A percentile compares a stretch with the other conserved stretches of the same genome.
These are phyloP conservation scores for Laburnicola sp. DNA, from an alignment of 2,329 filamentous ascomycete species.

Conservation along the genomic window DNA sequence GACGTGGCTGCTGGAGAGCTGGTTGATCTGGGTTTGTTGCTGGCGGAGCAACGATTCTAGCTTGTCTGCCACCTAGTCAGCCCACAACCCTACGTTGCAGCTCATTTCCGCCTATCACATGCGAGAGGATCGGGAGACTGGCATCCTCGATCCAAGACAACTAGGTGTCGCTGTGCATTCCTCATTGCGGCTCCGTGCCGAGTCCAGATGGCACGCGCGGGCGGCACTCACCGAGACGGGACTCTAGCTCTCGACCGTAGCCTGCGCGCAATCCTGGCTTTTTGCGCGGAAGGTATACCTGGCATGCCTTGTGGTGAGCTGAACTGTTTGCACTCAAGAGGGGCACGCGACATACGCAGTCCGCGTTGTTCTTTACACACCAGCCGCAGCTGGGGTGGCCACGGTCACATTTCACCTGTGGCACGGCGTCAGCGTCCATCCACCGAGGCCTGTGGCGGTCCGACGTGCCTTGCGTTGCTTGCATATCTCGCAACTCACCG, in stretches of 20 bases:
- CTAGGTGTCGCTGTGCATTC: too few relatives aligned
- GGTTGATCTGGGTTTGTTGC: conserved; percentile 53
- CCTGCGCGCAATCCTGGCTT: conserved; percentile 66
- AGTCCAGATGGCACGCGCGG: background rate
- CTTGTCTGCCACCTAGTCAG: conserved; percentile 44
- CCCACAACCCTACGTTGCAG: background rate
- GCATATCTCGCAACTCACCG: conserved; percentile 70
- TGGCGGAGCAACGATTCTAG: conserved; percentile 50
- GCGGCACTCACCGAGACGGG: conserved; percentile 56
- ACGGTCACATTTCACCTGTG: conserved; percentile 63
- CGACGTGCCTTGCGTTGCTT: conserved; percentile 69
- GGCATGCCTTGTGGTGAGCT: background rate
- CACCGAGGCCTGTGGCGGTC: background rate
- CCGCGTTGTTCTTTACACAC: conserved; percentile 68
- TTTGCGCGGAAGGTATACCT: conserved; percentile 68
- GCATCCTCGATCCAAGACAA: background rate
- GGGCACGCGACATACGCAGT: conserved; percentile 51
- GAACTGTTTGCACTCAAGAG: background rate
- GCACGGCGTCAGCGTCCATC: background rate
- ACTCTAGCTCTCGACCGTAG: conserved; percentile 65
- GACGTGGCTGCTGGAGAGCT: conserved; percentile 42
- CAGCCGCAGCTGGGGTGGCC: conserved; percentile 75
- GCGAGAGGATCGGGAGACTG: background rate
- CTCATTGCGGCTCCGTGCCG: too few relatives aligned
- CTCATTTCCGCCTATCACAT: background rate